Conservation (phyloP, 164 flowering plant genomes). For the Sedum album region DNA sequence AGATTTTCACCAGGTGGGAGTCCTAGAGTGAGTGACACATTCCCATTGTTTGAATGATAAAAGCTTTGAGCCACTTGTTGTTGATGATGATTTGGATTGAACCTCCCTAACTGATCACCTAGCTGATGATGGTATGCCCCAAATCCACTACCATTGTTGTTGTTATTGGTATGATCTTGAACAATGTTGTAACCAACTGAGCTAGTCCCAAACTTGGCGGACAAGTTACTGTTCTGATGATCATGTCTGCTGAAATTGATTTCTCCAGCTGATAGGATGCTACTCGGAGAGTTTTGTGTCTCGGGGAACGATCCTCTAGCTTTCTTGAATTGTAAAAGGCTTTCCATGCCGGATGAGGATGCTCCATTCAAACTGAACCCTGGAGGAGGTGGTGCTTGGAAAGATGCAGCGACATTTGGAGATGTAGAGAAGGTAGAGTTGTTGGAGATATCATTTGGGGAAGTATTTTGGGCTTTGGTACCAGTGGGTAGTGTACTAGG, state of each 20-base stretch:
- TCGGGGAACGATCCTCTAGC: conserved; percentile 16
- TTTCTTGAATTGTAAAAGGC: conserved; percentile 19
- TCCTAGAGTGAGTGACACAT: conserved; percentile 49
- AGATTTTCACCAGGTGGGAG: conserved; percentile 41
- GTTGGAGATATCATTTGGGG: conserved; percentile 11
- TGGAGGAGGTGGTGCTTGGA: neutral
- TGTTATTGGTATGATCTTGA: neutral
- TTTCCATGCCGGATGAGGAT: conserved; percentile 19
- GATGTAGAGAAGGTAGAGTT: conserved; percentile 15
- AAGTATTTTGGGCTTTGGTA: neutral
- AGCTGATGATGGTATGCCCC: conserved; percentile 8
- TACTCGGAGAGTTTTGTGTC: conserved; percentile 20
- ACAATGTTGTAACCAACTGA: neutral
- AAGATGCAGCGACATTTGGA: neutral
- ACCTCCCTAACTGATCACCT: conserved; percentile 17
- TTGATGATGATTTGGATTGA: conserved; percentile 22
- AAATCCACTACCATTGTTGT: neutral
- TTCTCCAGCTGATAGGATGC: conserved; percentile 18
- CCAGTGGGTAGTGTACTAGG: neutral
- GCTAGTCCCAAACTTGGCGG: neutral
- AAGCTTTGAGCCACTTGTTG: conserved; percentile 25
- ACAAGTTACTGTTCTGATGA: neutral
- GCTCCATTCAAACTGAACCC: conserved; percentile 12
- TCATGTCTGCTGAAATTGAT: neutral
- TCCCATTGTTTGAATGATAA: conserved; percentile 20